Base-by-base conservation (phyloP, 2,329 filamentous ascomycete species). In the Chrysoporthe cubensis region DNA sequence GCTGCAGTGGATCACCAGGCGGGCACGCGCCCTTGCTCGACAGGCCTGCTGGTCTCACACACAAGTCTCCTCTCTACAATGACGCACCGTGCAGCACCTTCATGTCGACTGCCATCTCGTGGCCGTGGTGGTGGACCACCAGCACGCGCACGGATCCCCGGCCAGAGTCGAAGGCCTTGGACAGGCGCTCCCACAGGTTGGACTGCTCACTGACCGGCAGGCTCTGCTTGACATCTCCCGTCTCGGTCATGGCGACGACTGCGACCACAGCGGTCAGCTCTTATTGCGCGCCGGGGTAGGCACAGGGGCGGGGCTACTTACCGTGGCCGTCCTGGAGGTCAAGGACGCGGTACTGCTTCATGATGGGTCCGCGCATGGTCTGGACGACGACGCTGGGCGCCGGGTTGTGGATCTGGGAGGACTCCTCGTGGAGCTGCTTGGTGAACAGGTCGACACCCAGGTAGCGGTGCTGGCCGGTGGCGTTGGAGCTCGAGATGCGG, bases 281-380 rank as follows among this genome's bases (percentile, higher is more conserved):
- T 2, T 7, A 4, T 2, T 32, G 26, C 50, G 11, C 11, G 44
- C 32, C 21, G 16, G 13, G 14, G 46, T 26, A 18, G 7, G 5
- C 44, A 18, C 9, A 14, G 8, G n/a, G 4, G 13, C 18, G 5
- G 4, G 18, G 5, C 21, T 34, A 81, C 75, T 84, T 82, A 77
- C 87, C 86, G 76, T 90, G 76, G 75, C 88, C 94, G 74, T 97
- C 92, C 81, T 94, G 90, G 82, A 99, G 91, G 86, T 99, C 96
- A 71, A 99, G 91, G 80, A 99, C 95, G 78, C 96, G 94, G 91
- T 99, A 99, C 88, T 98, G 96, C 93, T 98, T 98, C 93, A 98
- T 97, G 85, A 98, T 90, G 72, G 96, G 96, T 76, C 95, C 96
- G 74, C 97, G 92, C 94, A 99, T 98, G 85, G 95, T 98, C 91